A percentile compares a stretch with the other conserved stretches of the same genome.
Evolutionary conservation across 2,329 filamentous ascomycete species (phyloP).

Genomic region (Ophiostoma sp.): DNA sequence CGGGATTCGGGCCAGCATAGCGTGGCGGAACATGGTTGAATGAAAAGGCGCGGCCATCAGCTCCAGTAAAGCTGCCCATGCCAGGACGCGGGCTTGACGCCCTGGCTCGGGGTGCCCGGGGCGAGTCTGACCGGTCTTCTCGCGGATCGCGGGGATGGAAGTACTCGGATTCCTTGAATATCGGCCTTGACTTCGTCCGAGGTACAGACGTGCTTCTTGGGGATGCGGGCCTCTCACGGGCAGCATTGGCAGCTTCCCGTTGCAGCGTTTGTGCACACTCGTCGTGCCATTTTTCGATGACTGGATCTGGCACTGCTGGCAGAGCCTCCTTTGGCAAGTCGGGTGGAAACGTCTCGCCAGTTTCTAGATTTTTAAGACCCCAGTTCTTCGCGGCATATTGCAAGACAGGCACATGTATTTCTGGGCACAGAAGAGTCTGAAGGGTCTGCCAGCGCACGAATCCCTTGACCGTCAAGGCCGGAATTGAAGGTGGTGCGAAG

Average conservation of each 20-base stretch:
- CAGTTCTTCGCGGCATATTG: constrained; percentile 75
- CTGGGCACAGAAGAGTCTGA: constrained; percentile 78
- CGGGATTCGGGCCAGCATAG: constrained; percentile 24
- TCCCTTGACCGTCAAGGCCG: constrained; percentile 73
- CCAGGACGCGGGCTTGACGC: background rate
- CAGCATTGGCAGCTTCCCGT: constrained; percentile 43
- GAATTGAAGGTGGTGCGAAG: constrained; percentile 70
- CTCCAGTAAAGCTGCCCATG: background rate
- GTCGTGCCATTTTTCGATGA: constrained; percentile 84
- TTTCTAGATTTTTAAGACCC: constrained; percentile 67
- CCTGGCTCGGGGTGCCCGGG: background rate
- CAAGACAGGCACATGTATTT: constrained; percentile 79
- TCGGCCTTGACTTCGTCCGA: constrained; percentile 8
- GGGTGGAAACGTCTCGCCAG: constrained; percentile 60
- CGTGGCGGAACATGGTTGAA: constrained; percentile 41
- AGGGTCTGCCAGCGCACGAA: constrained; percentile 94
- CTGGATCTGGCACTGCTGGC: constrained; percentile 65
- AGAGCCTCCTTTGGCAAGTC: constrained; percentile 59
- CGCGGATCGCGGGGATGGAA: constrained; percentile 28
- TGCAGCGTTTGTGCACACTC: constrained; percentile 65
- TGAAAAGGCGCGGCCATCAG: constrained; percentile 36
- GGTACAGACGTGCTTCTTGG: constrained; percentile 20
- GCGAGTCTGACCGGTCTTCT: background rate
- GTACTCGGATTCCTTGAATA: constrained; percentile 30
- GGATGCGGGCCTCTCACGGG: constrained; percentile 26